These are phyloP conservation scores for Lyophyllum atratum DNA, from an alignment of 768 basidiomycete species.

Conservation along the genomic window DNA sequence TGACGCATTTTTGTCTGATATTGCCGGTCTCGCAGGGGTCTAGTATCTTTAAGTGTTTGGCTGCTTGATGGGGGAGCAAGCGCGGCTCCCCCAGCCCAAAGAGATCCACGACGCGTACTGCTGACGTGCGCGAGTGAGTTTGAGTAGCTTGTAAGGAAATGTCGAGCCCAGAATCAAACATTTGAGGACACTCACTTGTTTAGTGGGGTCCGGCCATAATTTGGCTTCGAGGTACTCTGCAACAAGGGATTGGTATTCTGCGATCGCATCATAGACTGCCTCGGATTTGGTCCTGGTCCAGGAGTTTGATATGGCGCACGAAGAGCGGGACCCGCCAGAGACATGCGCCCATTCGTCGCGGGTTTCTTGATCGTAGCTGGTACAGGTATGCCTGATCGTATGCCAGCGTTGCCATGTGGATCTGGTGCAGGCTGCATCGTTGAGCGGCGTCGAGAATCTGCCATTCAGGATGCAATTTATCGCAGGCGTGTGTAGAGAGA, in stretches of 20 bases:
- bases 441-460: conserved; percentile 55
- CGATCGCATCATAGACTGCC: conserved; percentile 70
- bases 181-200: conserved; percentile 50
- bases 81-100: conserved; percentile 60
- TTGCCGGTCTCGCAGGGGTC: conserved; percentile 74
- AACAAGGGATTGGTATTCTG: conserved; percentile 70
- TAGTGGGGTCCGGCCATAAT: conserved; percentile 73
- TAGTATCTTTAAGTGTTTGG: conserved; percentile 68
- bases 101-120: conserved; percentile 76
- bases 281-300: conserved; percentile 50
- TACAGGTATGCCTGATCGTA: conserved; percentile 69
- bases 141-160: conserved; percentile 1
- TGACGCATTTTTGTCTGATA: conserved; percentile 78
- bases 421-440: conserved; percentile 58
- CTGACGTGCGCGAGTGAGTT: conserved; percentile 28
- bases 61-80: conserved; percentile 50
- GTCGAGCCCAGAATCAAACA: background rate
- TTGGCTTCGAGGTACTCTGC: conserved; percentile 67
- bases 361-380: conserved; percentile 78
- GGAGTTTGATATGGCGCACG: conserved; percentile 52
- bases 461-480: conserved; percentile 9
- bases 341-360: conserved; percentile 59
- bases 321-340: conserved; percentile 73
- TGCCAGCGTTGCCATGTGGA: conserved; percentile 45
- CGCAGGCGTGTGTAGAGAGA: background rate